Evolutionary conservation across 345 rosid species (phyloP).

Genomic region (Linum trigynum): DNA sequence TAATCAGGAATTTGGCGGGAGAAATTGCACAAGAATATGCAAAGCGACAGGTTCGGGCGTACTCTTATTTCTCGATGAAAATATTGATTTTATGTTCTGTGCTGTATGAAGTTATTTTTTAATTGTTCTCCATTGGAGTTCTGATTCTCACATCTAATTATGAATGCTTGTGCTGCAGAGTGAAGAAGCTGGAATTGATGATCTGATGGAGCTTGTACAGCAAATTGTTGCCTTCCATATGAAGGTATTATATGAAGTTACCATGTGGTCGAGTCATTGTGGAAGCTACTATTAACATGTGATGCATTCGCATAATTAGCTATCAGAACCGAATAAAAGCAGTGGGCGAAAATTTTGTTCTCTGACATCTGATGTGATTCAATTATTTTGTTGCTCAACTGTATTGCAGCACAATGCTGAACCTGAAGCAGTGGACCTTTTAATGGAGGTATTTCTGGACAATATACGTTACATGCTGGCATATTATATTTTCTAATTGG

Average conservation of each 20-base stretch:
- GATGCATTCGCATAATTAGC: background rate
- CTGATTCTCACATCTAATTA: constrained; percentile 6
- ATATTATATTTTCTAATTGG: too few relatives aligned
- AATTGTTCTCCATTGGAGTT: constrained; percentile 1
- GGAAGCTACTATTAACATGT: background rate
- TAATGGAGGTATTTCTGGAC: constrained; percentile 58
- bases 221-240: constrained; percentile 93
- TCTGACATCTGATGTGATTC: background rate
- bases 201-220: constrained; percentile 72
- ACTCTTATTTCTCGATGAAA: background rate
- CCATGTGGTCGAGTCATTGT: background rate
- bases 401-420: constrained; percentile 83
- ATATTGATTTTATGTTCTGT: background rate
- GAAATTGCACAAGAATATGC: constrained; percentile 75
- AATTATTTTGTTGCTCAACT: constrained; percentile 11
- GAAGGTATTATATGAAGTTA: constrained; percentile 39
- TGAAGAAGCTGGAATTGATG: constrained; percentile 53
- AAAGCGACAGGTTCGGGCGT: constrained; percentile 54
- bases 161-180: constrained; percentile 26
- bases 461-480: background rate
- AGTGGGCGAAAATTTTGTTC: background rate
- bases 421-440: constrained; percentile 95
- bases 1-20: constrained; percentile 71
- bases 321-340: too few relatives aligned
- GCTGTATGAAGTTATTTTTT: background rate